A percentile compares a stretch with the other conserved stretches of the same genome.
Evolutionary conservation across 2,329 filamentous ascomycete species (phyloP).

Genomic region (Fonsecaea nubica): DNA sequence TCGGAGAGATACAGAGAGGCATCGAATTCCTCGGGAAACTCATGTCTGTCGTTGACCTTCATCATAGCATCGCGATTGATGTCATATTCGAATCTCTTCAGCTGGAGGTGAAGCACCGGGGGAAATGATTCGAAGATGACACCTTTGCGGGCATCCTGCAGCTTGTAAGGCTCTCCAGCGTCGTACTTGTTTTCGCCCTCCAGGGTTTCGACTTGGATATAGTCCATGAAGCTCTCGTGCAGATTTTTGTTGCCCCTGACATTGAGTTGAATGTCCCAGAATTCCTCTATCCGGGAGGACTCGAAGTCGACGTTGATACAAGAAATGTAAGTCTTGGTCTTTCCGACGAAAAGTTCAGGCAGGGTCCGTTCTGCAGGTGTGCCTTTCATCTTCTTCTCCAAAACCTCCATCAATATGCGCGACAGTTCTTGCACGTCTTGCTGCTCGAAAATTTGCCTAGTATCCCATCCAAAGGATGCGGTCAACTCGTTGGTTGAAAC

Average conservation of each 20-base stretch:
- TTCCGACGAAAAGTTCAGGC: slow-evolving; percentile 90
- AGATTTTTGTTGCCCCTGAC: slow-evolving; percentile 92
- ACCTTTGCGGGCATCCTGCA: slow-evolving; percentile 96
- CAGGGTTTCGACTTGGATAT: slow-evolving; percentile 94
- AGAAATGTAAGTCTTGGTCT: slow-evolving; percentile 98
- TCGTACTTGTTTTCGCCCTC: slow-evolving; percentile 99
- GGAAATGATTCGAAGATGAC: slow-evolving; percentile 97
- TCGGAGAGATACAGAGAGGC: slow-evolving; percentile 86
- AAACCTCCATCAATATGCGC: slow-evolving; percentile 93
- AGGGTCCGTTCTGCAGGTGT: slow-evolving; percentile 89
- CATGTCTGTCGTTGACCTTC: slow-evolving; percentile 73
- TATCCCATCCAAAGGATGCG: slow-evolving; percentile 97
- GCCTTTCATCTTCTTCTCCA: slow-evolving; percentile 98
- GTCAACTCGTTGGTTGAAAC: slow-evolving; percentile 93
- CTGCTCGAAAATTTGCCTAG: slow-evolving; percentile 96
- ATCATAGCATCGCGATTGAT: slow-evolving; percentile 96
- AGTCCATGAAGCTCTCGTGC: slow-evolving; percentile 93
- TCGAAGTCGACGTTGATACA: slow-evolving; percentile 99
- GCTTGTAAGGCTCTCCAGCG: slow-evolving; percentile 83
- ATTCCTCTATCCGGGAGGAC: slow-evolving; percentile 93
- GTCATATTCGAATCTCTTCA: slow-evolving; percentile 98
- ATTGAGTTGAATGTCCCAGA: slow-evolving; percentile 98
- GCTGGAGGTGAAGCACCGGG: slow-evolving; percentile 88
- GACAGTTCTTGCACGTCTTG: slow-evolving; percentile 98
- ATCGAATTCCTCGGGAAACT: slow-evolving; percentile 58